Evolutionary conservation across 75 land plant species (phyloP).

Genomic region (Picea glauca): DNA sequence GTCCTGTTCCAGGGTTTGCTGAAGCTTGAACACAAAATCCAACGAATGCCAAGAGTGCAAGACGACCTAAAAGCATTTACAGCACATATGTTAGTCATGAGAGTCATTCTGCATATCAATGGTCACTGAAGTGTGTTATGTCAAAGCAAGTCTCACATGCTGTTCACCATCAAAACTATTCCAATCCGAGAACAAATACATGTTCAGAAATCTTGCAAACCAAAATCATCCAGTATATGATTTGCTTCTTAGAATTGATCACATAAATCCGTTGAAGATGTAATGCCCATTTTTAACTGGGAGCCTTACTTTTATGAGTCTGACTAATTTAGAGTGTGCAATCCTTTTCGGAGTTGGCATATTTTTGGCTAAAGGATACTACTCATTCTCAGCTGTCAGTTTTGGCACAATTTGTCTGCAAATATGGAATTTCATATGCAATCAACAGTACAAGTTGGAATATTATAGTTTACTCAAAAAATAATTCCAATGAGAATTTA

Average conservation of each 20-base stretch:
- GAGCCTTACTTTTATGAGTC: too few relatives aligned
- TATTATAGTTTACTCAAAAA: too few relatives aligned
- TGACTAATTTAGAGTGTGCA: too few relatives aligned
- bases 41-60: slow-evolving; percentile 88
- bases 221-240: neutral
- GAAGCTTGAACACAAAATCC: slow-evolving; percentile 93
- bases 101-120: neutral
- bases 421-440: neutral
- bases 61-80: slow-evolving; percentile 57
- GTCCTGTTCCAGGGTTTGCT: slow-evolving; percentile 96
- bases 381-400: too few relatives aligned
- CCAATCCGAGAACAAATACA: neutral
- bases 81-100: neutral
- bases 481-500: too few relatives aligned
- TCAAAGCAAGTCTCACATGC: neutral
- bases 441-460: too few relatives aligned
- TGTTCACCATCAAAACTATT: neutral
- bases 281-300: too few relatives aligned
- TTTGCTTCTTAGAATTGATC: neutral
- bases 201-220: neutral
- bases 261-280: neutral
- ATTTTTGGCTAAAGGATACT: too few relatives aligned
- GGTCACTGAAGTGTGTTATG: neutral
- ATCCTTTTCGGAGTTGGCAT: neutral
- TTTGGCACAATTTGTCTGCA: neutral